Evolutionary conservation across 2,329 filamentous ascomycete species (phyloP).

Genomic region (Torrubiellomyces zombiae): DNA sequence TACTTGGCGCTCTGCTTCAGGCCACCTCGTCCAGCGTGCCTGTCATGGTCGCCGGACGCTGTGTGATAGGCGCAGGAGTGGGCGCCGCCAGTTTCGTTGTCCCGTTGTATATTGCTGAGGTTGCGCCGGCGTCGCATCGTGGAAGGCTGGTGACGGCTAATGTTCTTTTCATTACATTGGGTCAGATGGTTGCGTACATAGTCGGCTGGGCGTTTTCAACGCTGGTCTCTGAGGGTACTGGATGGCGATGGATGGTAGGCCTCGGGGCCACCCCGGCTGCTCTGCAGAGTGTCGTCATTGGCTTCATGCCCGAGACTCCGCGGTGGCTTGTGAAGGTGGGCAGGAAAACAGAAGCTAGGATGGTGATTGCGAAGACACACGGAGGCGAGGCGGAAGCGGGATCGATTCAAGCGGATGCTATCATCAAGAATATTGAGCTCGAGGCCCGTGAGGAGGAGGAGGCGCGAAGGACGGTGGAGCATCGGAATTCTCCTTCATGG

Average conservation of each 20-base stretch:
- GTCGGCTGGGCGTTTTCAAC: constrained; percentile 61
- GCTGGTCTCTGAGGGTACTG: constrained; percentile 31
- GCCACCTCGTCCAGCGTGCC: constrained; percentile 39
- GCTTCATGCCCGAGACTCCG: constrained; percentile 73
- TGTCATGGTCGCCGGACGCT: constrained; percentile 50
- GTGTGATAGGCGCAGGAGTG: constrained; percentile 55
- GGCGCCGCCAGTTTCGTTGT: constrained; percentile 68
- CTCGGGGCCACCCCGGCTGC: constrained; percentile 63
- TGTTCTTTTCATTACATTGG: constrained; percentile 68
- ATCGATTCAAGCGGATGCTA: constrained; percentile 32
- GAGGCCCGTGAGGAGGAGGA: constrained; percentile 59
- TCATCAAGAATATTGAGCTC: constrained; percentile 53
- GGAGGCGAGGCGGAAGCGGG: constrained; percentile 26
- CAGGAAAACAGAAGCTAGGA: constrained; percentile 40
- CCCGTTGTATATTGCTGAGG: constrained; percentile 76
- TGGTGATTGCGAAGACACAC: constrained; percentile 49
- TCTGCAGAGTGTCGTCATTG: constrained; percentile 51
- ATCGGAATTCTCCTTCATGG: constrained; percentile 11
- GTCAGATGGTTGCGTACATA: constrained; percentile 78
- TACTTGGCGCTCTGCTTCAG: constrained; percentile 50
- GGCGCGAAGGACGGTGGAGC: constrained; percentile 20
- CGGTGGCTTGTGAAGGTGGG: constrained; percentile 67
- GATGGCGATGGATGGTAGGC: constrained; percentile 88
- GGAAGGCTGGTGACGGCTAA: constrained; percentile 71
- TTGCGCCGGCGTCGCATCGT: constrained; percentile 59